Percentiles rank a stretch among this genome's conserved stretches.
These are phyloP conservation scores for Chaetomiaceae sp. DNA, from an alignment of 2,329 filamentous ascomycete species.

Conservation along the genomic window DNA sequence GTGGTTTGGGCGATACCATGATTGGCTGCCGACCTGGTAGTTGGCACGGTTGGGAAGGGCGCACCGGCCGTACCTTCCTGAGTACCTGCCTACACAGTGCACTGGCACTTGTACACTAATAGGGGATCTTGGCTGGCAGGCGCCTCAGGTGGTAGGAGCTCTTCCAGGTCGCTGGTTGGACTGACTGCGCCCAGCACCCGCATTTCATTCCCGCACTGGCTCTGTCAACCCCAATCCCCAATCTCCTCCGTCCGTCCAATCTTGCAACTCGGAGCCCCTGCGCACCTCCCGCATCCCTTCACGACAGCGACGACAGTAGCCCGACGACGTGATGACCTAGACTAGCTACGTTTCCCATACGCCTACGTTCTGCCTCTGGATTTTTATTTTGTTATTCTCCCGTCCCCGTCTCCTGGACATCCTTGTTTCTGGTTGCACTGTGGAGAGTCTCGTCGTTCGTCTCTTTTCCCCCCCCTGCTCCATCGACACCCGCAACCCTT, in stretches of 20 bases:
- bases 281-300: constrained; percentile 8
- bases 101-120: too few species aligned
- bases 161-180: too few species aligned
- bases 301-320: constrained; percentile 15
- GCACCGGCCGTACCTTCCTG: too few species aligned
- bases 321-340: constrained; percentile 20
- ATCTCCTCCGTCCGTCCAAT: constrained; percentile 4
- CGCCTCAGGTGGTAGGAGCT: too few species aligned
- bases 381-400: too few species aligned
- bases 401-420: constrained; percentile 14
- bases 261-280: constrained; percentile 1
- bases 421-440: constrained; percentile 7
- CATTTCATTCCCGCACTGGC: constrained; percentile 9
- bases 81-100: too few species aligned
- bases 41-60: too few species aligned
- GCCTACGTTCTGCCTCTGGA: constrained; percentile 5
- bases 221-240: constrained; percentile 9
- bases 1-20: too few species aligned
- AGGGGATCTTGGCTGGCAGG: too few species aligned
- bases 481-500: constrained; percentile 14
- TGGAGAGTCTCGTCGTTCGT: constrained; percentile 15
- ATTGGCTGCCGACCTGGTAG: too few species aligned
- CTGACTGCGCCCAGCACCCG: constrained; percentile 15
- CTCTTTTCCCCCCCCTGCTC: constrained; percentile 9
- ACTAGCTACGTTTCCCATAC: constrained; percentile 2